These are phyloP conservation scores for Xylariaceae sp. DNA, from an alignment of 2,329 filamentous ascomycete species.

Conservation along the genomic window DNA sequence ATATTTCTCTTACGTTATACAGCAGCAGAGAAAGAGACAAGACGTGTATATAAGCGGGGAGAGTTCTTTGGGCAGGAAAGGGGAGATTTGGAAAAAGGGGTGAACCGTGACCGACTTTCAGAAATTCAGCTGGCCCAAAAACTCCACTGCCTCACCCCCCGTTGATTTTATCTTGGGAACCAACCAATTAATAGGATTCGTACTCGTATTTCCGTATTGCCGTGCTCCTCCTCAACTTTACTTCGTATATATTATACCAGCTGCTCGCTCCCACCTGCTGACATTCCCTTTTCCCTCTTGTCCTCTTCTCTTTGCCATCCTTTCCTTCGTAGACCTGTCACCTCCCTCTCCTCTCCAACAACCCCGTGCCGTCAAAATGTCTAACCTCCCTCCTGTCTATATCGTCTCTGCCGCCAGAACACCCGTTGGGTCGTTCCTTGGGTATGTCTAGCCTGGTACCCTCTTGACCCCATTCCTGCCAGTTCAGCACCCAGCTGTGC, in stretches of 20 bases:
- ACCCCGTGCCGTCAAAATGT: constrained; percentile 53
- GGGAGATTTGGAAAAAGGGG: constrained; percentile 1
- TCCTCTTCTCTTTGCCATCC: not conserved
- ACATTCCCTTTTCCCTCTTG: not conserved
- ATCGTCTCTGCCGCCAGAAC: constrained; percentile 91
- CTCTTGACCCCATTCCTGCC: too few species aligned
- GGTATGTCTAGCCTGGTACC: constrained; percentile 48
- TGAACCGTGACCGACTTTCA: constrained; percentile 3
- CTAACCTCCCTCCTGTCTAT: constrained; percentile 81
- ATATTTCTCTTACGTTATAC: not conserved
- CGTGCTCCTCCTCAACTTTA: too few species aligned
- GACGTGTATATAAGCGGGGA: not conserved
- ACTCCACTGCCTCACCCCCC: too few species aligned
- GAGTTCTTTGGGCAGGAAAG: not conserved
- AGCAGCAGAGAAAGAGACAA: not conserved
- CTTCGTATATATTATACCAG: not conserved
- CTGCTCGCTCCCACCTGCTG: too few species aligned
- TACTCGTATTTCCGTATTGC: too few species aligned
- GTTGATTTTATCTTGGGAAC: too few species aligned
- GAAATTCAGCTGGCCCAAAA: too few species aligned
- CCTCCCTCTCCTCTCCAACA: not conserved
- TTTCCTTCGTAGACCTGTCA: not conserved
- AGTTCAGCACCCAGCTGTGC: too few species aligned
- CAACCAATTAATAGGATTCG: too few species aligned
- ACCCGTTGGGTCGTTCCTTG: constrained; percentile 89